A percentile compares a stretch with the other conserved stretches of the same genome.
phyloP scores from a whole-genome alignment of 2,329 filamentous ascomycete genomes.

The Arthroderma sp. region DNA sequence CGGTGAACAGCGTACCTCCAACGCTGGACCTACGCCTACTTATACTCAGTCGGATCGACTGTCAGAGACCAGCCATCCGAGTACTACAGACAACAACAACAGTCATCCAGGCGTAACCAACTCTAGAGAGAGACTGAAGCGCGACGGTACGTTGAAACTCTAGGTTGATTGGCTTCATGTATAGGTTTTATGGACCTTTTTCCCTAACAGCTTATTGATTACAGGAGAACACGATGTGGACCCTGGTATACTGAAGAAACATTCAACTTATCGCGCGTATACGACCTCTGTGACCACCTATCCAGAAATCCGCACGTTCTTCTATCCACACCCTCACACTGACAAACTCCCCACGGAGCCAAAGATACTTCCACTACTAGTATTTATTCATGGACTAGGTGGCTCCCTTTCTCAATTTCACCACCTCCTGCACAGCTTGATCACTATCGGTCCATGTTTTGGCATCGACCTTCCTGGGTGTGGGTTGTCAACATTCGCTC shows the following conservation, averaged over 20 bases:
- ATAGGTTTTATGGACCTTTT: neutral
- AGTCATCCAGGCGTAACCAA: too few relatives aligned
- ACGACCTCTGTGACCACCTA: conserved; percentile 61
- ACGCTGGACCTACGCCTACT: neutral
- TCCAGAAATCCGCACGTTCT: conserved; percentile 68
- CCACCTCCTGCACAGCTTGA: conserved; percentile 64
- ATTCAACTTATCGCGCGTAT: conserved; percentile 60
- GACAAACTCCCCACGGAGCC: conserved; percentile 64
- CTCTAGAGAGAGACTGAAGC: conserved; percentile 3
- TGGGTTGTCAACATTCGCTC: conserved; percentile 64
- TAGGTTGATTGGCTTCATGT: neutral
- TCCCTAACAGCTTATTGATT: neutral
- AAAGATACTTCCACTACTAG: conserved; percentile 65
- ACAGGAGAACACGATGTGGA: conserved; percentile 42
- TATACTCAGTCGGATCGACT: neutral
- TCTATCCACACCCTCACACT: conserved; percentile 68
- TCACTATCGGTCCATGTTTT: conserved; percentile 71
- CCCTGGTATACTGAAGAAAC: conserved; percentile 65
- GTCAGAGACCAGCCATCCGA: neutral
- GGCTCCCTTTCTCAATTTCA: conserved; percentile 84
- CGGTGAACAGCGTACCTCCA: neutral
- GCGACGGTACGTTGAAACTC: conserved; percentile 3
- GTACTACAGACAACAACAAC: too few relatives aligned
- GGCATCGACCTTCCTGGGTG: conserved; percentile 87
- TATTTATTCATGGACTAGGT: conserved; percentile 89